Evolutionary conservation across 73 alveolate species (phyloP).

Genomic region (Stentor coeruleus): DNA sequence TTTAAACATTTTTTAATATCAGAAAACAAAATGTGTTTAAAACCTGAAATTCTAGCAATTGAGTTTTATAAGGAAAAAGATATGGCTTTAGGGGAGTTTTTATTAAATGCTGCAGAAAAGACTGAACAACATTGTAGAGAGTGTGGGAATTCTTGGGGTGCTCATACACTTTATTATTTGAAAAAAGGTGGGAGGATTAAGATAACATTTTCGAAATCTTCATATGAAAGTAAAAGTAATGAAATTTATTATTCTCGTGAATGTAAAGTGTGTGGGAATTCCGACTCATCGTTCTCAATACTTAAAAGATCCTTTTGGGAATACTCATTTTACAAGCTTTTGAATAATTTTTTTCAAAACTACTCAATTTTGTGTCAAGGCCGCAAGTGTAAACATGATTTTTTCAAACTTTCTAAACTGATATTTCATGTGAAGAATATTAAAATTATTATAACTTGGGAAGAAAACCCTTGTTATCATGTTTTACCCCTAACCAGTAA

Average conservation of each 20-base stretch:
- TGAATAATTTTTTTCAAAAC: neutral
- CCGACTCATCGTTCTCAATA: neutral
- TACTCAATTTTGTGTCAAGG: neutral
- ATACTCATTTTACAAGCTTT: neutral
- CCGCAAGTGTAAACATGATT: neutral
- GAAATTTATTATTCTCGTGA: neutral
- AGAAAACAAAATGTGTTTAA: conserved; percentile 1
- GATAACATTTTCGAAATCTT: neutral
- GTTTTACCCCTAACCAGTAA: neutral
- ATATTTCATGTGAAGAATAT: neutral
- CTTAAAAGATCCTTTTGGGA: neutral
- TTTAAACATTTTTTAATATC: neutral
- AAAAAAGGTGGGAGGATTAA: neutral
- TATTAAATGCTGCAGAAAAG: neutral
- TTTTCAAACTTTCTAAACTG: neutral
- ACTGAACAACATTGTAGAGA: neutral
- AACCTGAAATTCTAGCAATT: neutral
- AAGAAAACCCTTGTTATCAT: neutral
- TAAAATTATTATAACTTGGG: neutral
- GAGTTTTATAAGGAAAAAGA: conserved; percentile 12
- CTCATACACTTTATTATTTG: neutral
- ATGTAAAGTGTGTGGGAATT: neutral
- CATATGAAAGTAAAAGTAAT: neutral
- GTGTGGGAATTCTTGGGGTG: neutral
- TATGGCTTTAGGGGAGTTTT: neutral